Percentiles rank a stretch among this genome's conserved stretches.
These are phyloP conservation scores for Berkeleyomyces basicola DNA, from an alignment of 2,329 filamentous ascomycete species.

Conservation along the genomic window DNA sequence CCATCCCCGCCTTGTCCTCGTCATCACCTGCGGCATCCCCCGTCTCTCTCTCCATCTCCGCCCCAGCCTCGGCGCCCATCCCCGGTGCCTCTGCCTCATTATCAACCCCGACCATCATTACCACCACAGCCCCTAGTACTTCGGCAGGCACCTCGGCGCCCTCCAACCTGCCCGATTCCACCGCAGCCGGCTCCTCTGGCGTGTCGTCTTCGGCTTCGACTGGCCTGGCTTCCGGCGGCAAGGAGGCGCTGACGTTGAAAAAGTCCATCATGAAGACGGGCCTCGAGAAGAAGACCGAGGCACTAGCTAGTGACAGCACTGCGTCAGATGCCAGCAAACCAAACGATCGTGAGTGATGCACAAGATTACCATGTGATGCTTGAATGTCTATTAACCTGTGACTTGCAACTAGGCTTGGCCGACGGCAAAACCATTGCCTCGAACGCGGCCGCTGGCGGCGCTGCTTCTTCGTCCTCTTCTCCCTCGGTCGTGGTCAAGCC, in stretches of 20 bases:
- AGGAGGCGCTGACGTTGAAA: not conserved
- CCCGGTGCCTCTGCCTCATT: not conserved
- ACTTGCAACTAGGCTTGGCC: not conserved
- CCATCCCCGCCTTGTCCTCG: not conserved
- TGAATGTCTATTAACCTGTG: not conserved
- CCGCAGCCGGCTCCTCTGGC: not conserved
- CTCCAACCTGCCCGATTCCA: slow-evolving; percentile 14
- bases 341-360: not conserved
- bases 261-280: not conserved
- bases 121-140: slow-evolving; percentile 1
- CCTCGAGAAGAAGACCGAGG: not conserved
- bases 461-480: not conserved
- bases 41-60: no score
- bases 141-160: slow-evolving; percentile 21
- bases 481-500: slow-evolving; percentile 18
- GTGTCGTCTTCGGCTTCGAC: not conserved
- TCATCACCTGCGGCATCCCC: no score
- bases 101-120: not conserved
- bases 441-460: not conserved
- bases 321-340: not conserved
- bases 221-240: not conserved
- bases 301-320: not conserved
- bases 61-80: slow-evolving; percentile 22
- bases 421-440: not conserved
- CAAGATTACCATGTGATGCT: not conserved